Percentiles rank a stretch among this genome's conserved stretches.
Evolutionary conservation across 768 basidiomycete genomes (phyloP).

Genomic region (Paxillus ammoniavirescens): DNA sequence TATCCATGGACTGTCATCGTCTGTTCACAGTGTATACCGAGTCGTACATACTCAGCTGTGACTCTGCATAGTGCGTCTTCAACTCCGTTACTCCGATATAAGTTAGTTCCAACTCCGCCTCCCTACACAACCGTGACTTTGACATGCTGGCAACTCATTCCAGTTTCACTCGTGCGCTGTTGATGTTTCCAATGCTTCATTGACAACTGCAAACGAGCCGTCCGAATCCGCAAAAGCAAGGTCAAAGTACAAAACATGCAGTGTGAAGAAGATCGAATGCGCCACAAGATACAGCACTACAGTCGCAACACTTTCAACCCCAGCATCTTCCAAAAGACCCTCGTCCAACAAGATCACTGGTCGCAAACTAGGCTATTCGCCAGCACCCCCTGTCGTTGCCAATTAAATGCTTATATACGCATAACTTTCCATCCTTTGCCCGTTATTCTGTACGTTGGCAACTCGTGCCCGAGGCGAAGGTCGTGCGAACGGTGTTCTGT

Average conservation of each 20-base stretch:
- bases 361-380: neutral
- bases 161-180: too few species aligned
- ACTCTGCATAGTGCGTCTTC: too few species aligned
- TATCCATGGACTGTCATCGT: too few species aligned
- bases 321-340: neutral
- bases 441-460: constrained; percentile 5
- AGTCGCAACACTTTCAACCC: neutral
- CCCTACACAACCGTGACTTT: too few species aligned
- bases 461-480: constrained; percentile 21
- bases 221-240: neutral
- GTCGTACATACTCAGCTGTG: too few species aligned
- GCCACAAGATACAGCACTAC: neutral
- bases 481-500: constrained; percentile 24
- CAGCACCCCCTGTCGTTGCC: too few species aligned
- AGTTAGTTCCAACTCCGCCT: too few species aligned
- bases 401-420: neutral
- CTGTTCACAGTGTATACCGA: too few species aligned
- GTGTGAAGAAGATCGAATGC: neutral
- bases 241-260: neutral
- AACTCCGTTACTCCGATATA: neutral
- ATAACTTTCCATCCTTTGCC: constrained; percentile 1
- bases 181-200: neutral
- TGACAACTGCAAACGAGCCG: neutral
- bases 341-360: neutral
- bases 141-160: too few species aligned